Evolutionary conservation across 1,284 basidiomycete genomes (phyloP), one percentile per base, ranked within the genome.

Genomic region (Trametes pubescens): DNA sequence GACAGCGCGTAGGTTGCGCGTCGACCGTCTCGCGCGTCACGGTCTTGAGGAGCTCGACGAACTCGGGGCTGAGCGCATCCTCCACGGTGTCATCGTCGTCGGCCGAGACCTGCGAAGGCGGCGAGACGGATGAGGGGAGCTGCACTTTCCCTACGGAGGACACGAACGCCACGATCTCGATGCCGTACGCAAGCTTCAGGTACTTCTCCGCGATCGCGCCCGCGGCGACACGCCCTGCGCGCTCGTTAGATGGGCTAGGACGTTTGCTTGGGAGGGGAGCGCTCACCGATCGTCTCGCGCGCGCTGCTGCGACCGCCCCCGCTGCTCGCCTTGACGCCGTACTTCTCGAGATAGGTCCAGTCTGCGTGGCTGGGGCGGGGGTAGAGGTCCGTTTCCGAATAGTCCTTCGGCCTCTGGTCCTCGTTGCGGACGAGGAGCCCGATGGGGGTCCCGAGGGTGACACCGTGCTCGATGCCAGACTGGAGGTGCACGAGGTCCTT

Each of bases 151-250:
- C 98, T 4, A 99, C 98, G 5, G 94, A 96, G 2, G 93, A 95
- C 35, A 99, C 97, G 74, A 99, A 99, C 0, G 96, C 96, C 43
- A 99, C 93, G 69, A 99, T 96, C 78, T 99, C 95, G 65, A 99
- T 87, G 22, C 95, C 95, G 75, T 92, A 92, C 10, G 90, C 95
- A 63, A 89, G 80, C 73, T 90, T 93, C 58, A 99, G 86, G 80
- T 98, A 99, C 79, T 91, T 95, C 79, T 99, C 98, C 2, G 98
- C 98, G 68, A 99, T 97, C 7, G 98, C 96, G 52, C 98, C 98
- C 2, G 98, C 98, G 14, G 98, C 98, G 37, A 99, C 98, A 65
- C 97, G 91, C 24, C 93, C 94, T 94, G 72, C 1, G 29, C 21
- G 48, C 26, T 26, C 34, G 63, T 56, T 24, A 60, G 55, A 16